A percentile compares a stretch with the other conserved stretches of the same genome.
These are phyloP conservation scores for Chlorella sp. DNA, from an alignment of 139 green algal genomes.

Conservation along the genomic window DNA sequence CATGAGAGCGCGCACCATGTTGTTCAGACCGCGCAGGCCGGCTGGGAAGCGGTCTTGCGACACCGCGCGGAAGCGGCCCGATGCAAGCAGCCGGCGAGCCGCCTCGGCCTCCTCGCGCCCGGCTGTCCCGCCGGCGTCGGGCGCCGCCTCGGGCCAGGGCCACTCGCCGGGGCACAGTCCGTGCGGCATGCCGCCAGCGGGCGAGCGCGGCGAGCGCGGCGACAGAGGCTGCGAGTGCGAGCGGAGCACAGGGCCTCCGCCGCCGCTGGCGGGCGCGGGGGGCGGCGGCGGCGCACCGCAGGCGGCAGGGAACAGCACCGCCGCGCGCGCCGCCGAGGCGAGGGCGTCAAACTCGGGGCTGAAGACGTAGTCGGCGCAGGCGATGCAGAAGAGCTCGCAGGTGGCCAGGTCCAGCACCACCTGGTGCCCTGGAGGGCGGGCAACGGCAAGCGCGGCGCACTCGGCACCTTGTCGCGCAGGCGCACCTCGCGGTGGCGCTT, in stretches of 20 bases:
- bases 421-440: conserved; percentile 55
- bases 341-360: conserved; percentile 57
- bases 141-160: not conserved
- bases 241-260: too few relatives aligned
- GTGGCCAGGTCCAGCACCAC: conserved; percentile 58
- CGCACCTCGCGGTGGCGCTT: too few relatives aligned
- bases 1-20: too few relatives aligned
- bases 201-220: too few relatives aligned
- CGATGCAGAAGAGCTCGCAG: conserved; percentile 73
- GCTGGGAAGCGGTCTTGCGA: conserved; percentile 19
- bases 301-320: not conserved
- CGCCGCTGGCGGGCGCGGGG: too few relatives aligned
- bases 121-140: not conserved
- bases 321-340: not conserved
- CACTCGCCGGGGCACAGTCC: too few relatives aligned
- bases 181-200: too few relatives aligned
- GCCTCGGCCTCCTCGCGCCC: not conserved
- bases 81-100: not conserved
- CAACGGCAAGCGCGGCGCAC: too few relatives aligned
- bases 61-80: not conserved
- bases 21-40: conserved; percentile 88
- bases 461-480: too few relatives aligned
- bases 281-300: too few relatives aligned
- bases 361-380: conserved; percentile 78
- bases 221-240: too few relatives aligned